These are phyloP conservation scores for Psilocybe cubensis DNA, from an alignment of 768 basidiomycete species.

Conservation along the genomic window DNA sequence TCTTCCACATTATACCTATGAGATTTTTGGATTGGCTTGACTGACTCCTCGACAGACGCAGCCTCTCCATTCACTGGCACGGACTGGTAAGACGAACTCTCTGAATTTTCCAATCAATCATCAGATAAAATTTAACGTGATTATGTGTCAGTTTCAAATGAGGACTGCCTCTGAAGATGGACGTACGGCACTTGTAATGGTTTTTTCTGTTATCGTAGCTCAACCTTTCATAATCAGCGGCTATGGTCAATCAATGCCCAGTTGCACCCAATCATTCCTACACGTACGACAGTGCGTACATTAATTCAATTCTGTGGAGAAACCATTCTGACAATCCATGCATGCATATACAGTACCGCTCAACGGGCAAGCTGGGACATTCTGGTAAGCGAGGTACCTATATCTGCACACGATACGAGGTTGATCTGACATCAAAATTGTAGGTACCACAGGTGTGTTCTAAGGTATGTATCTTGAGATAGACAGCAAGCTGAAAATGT, in stretches of 20 bases:
- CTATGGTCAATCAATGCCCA: constrained; percentile 34
- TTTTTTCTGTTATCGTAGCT: constrained; percentile 1
- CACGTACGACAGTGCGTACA: constrained; percentile 23
- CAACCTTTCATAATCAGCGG: constrained; percentile 26
- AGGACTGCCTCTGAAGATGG: constrained; percentile 51
- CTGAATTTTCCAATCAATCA: too few relatives aligned
- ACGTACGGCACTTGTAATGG: constrained; percentile 16
- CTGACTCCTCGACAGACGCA: constrained; percentile 21
- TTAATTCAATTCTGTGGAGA: too few relatives aligned
- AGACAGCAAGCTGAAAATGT: background rate
- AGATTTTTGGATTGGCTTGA: background rate
- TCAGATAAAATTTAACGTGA: too few relatives aligned
- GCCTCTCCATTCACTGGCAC: constrained; percentile 36
- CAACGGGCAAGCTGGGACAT: constrained; percentile 31
- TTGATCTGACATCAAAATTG: background rate
- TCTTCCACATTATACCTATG: background rate
- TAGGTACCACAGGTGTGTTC: constrained; percentile 18
- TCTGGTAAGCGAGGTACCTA: constrained; percentile 26
- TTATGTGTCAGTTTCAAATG: constrained; percentile 50
- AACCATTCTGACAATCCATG: too few relatives aligned
- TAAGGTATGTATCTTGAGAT: background rate
- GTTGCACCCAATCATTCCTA: constrained; percentile 31
- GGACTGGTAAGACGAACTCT: constrained; percentile 26
- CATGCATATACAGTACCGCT: constrained; percentile 18
- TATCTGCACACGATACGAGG: background rate